A percentile compares a stretch with the other conserved stretches of the same genome.
Conservation (phyloP, 2,329 filamentous ascomycete genomes). For the Trichoderma atrobrunneum region DNA sequence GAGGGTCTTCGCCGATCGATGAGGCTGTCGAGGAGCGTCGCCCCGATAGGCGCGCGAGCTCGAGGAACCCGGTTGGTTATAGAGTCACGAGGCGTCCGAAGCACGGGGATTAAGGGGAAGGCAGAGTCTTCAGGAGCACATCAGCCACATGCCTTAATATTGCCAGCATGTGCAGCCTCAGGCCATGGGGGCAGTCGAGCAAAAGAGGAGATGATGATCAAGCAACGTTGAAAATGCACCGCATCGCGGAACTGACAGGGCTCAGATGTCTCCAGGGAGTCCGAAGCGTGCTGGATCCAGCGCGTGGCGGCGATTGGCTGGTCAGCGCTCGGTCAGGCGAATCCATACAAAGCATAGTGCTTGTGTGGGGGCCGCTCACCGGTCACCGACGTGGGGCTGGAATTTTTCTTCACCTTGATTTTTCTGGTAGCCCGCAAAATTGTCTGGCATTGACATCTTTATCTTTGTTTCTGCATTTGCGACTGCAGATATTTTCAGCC, state of each 20-base stretch:
- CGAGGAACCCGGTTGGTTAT: neutral
- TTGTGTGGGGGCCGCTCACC: slow-evolving; percentile 18
- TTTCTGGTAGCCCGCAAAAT: slow-evolving; percentile 16
- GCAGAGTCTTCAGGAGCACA: neutral
- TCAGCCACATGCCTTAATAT: slow-evolving; percentile 2
- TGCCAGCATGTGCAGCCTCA: slow-evolving; percentile 11
- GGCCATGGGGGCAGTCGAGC: slow-evolving; percentile 5
- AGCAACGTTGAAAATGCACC: slow-evolving; percentile 14
- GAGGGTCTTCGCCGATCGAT: neutral
- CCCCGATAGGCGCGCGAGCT: slow-evolving; percentile 18
- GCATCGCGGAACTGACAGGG: slow-evolving; percentile 19
- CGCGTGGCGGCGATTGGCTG: slow-evolving; percentile 21
- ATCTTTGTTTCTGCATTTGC: neutral
- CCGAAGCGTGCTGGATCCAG: slow-evolving; percentile 20
- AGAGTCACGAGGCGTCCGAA: slow-evolving; percentile 9
- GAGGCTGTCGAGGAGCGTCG: slow-evolving; percentile 13
- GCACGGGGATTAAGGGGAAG: neutral
- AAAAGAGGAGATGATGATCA: neutral
- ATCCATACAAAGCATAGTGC: slow-evolving; percentile 9
- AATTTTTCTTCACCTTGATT: slow-evolving; percentile 23
- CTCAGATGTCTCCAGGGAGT: slow-evolving; percentile 17
- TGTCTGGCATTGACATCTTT: neutral
- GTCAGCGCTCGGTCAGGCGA: slow-evolving; percentile 17
- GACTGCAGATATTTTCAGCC: neutral
- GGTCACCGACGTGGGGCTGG: slow-evolving; percentile 17